Base-by-base conservation (phyloP, 495 filamentous ascomycete genomes). In the Xylaria bambusicola region DNA sequence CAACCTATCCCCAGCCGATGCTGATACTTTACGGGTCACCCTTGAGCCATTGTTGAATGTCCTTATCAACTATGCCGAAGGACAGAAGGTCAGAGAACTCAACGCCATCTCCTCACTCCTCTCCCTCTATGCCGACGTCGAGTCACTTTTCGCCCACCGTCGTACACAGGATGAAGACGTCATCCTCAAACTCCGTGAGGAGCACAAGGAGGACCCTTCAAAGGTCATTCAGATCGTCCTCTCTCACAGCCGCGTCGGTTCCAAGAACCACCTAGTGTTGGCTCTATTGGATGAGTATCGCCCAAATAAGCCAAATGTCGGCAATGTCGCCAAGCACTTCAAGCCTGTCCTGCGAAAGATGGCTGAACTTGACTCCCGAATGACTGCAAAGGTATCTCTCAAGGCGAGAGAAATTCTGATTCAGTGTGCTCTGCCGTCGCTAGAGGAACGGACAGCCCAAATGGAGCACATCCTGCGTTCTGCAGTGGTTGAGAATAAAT, bases 391-490 rank as follows among this genome's bases (percentile, higher is more conserved):
- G 85, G 93, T 98, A 33, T 89, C 93, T 0, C 84, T 98, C 66
- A 98, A 98, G 80, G 93, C 94, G 33, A 89, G 94, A 65, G 94
- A 98, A 73, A 87, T 98, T 27, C 83, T 98, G 48, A 98, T 98
- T 58, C 94, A 98, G 75, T 97, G 91, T 63, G 93, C 94, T 31
- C 82, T 98, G 69, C 94, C 94, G 0, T 98, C 95, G 5, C 81
- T 98, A 21, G 94, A 98, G 72, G 94, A 98, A 81, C 84, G 94
- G 62, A 87, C 90, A 6, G 84, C 88, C 33, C 94, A 98, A 76
- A 97, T 98, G 94, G 95, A 98, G 77, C 93, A 97, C 74, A 98
- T 98, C 65, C 83, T 98, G 31, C 91, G 93, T 38, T 96, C 94
- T 33, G 93, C 95, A 2, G 94, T 98, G n/a, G 86, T 97, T 6